Percentiles rank a stretch among this genome's conserved stretches.
Conservation (phyloP, 2,329 filamentous ascomycete species). For the Cytospora paraplurivora region DNA sequence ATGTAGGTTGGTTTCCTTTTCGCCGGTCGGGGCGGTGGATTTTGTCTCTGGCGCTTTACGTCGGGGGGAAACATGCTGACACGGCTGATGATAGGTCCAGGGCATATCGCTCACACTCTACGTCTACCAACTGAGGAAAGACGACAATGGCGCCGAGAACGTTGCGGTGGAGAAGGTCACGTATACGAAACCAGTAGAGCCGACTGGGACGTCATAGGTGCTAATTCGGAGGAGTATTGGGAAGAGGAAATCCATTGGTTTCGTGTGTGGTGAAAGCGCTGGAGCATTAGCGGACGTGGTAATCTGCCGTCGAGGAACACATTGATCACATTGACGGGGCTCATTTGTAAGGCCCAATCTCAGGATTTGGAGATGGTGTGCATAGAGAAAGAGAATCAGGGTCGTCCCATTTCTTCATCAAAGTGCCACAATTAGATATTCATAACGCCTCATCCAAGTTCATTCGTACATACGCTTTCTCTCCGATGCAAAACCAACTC, state of each 20-base stretch:
- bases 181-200: constrained; percentile 74
- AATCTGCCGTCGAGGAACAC: constrained; percentile 1
- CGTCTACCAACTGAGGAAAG: constrained; percentile 84
- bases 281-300: neutral
- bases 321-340: neutral
- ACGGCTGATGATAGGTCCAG: constrained; percentile 68
- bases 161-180: constrained; percentile 86
- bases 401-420: constrained; percentile 4
- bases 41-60: constrained; percentile 10
- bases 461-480: constrained; percentile 18
- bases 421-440: constrained; percentile 14
- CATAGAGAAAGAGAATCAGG: neutral
- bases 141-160: constrained; percentile 74
- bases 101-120: constrained; percentile 94
- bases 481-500: constrained; percentile 15
- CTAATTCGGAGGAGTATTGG: neutral
- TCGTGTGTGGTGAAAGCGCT: constrained; percentile 1
- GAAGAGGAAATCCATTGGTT: neutral
- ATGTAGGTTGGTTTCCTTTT: constrained; percentile 65
- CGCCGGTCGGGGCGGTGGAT: neutral
- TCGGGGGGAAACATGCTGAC: constrained; percentile 5
- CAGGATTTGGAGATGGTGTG: neutral
- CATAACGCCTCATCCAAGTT: constrained; percentile 17
- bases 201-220: constrained; percentile 51
- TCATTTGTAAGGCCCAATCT: neutral